Evolutionary conservation across 2,329 filamentous ascomycete species (phyloP).

Genomic region (Xylariaceae sp.): DNA sequence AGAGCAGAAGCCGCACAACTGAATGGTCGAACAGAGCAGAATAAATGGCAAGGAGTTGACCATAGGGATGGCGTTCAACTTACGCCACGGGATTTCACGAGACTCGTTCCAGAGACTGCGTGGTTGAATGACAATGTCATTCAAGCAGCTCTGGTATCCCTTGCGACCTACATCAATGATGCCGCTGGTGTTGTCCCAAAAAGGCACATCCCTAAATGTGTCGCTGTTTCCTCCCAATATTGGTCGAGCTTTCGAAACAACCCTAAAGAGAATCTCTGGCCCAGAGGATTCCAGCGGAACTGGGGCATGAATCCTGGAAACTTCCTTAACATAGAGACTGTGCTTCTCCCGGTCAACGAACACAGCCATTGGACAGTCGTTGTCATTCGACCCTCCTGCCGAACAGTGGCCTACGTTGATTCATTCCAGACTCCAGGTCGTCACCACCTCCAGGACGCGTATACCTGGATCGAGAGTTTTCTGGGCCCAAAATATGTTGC

Average conservation of each 20-base stretch:
- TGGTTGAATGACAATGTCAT: slow-evolving; percentile 83
- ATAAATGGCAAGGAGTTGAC: slow-evolving; percentile 28
- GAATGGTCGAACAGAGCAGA: slow-evolving; percentile 4
- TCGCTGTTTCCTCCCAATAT: slow-evolving; percentile 68
- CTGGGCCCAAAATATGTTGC: slow-evolving; percentile 56
- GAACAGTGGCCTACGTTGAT: slow-evolving; percentile 70
- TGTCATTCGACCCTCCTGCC: slow-evolving; percentile 63
- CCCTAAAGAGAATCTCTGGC: slow-evolving; percentile 54
- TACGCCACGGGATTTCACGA: slow-evolving; percentile 63
- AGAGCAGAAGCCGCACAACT: slow-evolving; percentile 20
- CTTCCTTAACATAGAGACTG: slow-evolving; percentile 65
- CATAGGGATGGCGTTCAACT: slow-evolving; percentile 55
- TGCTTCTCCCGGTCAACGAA: slow-evolving; percentile 71
- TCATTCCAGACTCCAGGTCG: slow-evolving; percentile 55
- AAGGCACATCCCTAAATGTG: slow-evolving; percentile 58
- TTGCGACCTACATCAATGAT: slow-evolving; percentile 62
- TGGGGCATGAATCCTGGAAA: slow-evolving; percentile 61
- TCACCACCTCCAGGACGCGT: slow-evolving; percentile 45
- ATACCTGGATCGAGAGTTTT: slow-evolving; percentile 60
- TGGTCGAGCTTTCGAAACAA: slow-evolving; percentile 58
- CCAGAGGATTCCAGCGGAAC: slow-evolving; percentile 41
- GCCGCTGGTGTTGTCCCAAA: slow-evolving; percentile 54
- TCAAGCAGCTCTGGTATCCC: slow-evolving; percentile 64
- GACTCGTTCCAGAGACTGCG: slow-evolving; percentile 55
- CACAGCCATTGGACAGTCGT: slow-evolving; percentile 72